These are phyloP conservation scores for Clavispora carvajalis DNA, from an alignment of 805 yeast genomes.

Conservation along the genomic window DNA sequence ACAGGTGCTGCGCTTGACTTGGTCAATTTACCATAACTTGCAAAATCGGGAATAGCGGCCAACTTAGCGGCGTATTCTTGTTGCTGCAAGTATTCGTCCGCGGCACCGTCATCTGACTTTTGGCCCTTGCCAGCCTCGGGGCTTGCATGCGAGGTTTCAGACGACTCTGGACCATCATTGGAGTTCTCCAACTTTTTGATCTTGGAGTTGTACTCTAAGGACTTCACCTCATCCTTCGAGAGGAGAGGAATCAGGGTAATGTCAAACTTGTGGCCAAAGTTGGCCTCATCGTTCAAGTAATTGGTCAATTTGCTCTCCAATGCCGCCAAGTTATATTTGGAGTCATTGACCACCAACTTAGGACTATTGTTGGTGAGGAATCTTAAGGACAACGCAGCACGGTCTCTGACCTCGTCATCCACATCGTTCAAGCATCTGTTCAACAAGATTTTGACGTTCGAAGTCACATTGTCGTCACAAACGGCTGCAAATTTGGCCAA, in stretches of 20 bases:
- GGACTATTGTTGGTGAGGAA: conserved; percentile 42
- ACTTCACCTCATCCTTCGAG: conserved; percentile 64
- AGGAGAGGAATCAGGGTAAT: conserved; percentile 59
- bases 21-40: conserved; percentile 66
- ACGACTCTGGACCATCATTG: conserved; percentile 8
- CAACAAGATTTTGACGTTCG: conserved; percentile 69
- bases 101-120: conserved; percentile 7
- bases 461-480: conserved; percentile 60
- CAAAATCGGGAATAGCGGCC: conserved; percentile 65
- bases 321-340: conserved; percentile 65
- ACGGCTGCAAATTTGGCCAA: conserved; percentile 84
- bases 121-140: conserved; percentile 17
- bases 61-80: conserved; percentile 70
- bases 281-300: conserved; percentile 56
- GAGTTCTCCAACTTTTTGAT: conserved; percentile 25
- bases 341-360: conserved; percentile 58
- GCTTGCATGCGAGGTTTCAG: conserved; percentile 5
- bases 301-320: conserved; percentile 73
- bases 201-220: conserved; percentile 56
- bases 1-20: conserved; percentile 58
- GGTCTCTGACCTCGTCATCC: conserved; percentile 97
- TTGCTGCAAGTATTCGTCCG: conserved; percentile 36
- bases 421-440: conserved; percentile 79
- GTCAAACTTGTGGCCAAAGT: conserved; percentile 61
- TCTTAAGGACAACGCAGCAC: conserved; percentile 82